Base-by-base conservation (phyloP, 306 rosid species). In the Casuarina cunninghamiana region DNA sequence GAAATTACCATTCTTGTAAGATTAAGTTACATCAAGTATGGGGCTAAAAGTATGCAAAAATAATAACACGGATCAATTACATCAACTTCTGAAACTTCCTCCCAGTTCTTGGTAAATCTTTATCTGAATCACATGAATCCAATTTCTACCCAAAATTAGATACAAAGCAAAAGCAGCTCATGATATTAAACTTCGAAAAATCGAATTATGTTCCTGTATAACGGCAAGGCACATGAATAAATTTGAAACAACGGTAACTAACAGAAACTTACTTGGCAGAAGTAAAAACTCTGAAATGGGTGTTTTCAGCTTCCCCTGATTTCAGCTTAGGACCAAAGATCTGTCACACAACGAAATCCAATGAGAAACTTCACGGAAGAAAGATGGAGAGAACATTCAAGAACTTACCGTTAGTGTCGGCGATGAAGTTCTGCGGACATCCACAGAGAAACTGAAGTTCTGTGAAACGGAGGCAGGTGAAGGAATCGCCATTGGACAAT, bases 401-500 rank as follows among this genome's bases (percentile, higher is more conserved):
- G 35, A 76, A 54, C 48, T 77, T 76, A 91, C 97, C 71, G 32
- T 75, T 58, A 81, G 75, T 50, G 76, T 68, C 80, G 78, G 80
- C 72, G 42, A 72, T 9, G 81, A 65, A 71, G 77, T 42, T 39
- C 72, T 81, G 3, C 38, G 75, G 63, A 46, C 76, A 43, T 71
- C 71, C 42, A 67, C 10, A 73, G 78, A 67, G 7, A 69, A 71
- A 77, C 3, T 53, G 73, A 83, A 53, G 77, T 79, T 83, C 71
- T 75, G 48, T 0, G 94, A 87, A 78, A 88, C 61, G 10, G 93
- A 85, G 77, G 76, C 63, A 19, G 87, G 75, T 0, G 85, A n/a
- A 73, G 83, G 81, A 84, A 60, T 26, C 19, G 97, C 97, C 97
- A 95, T 95, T 63, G 81, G 78, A 84, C 85, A 78, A 72, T 37